Percentiles rank a stretch among this genome's conserved stretches.
These are phyloP conservation scores for Diutina mesorugosa DNA, from an alignment of 1,139 yeast genomes.

Conservation along the genomic window DNA sequence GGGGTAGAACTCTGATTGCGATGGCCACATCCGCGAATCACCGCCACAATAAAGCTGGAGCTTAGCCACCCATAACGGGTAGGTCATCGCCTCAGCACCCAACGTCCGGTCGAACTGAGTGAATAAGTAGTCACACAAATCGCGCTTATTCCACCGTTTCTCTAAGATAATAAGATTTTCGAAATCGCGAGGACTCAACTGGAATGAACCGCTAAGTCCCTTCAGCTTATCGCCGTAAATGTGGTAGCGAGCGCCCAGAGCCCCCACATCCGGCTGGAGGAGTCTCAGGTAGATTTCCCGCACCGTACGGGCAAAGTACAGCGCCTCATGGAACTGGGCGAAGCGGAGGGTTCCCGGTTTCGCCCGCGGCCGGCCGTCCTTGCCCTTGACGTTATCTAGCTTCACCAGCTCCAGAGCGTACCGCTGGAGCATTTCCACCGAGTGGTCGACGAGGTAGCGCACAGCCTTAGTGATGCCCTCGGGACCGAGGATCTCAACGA, in stretches of 20 bases:
- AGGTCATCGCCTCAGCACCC: neutral
- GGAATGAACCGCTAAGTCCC: neutral
- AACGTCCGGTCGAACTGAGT: neutral
- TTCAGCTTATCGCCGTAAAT: neutral
- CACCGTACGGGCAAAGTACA: neutral
- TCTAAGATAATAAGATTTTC: neutral
- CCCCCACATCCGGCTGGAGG: neutral
- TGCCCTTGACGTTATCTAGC: neutral
- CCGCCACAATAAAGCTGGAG: neutral
- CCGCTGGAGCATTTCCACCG: neutral
- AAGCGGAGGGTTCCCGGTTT: neutral
- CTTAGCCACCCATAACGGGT: neutral
- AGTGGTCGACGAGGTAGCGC: neutral
- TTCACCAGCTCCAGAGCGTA: neutral
- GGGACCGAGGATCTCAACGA: neutral
- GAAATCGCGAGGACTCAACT: neutral
- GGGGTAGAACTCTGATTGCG: neutral
- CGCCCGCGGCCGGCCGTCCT: neutral
- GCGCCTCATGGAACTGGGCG: neutral
- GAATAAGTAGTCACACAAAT: neutral
- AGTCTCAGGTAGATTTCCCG: neutral
- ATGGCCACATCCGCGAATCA: neutral
- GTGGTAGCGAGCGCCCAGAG: neutral
- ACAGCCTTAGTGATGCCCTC: neutral
- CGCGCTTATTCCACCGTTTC: conserved; percentile 1